Evolutionary conservation across 1,284 basidiomycete species (phyloP).

Genomic region (Apiotrichum sp.): DNA sequence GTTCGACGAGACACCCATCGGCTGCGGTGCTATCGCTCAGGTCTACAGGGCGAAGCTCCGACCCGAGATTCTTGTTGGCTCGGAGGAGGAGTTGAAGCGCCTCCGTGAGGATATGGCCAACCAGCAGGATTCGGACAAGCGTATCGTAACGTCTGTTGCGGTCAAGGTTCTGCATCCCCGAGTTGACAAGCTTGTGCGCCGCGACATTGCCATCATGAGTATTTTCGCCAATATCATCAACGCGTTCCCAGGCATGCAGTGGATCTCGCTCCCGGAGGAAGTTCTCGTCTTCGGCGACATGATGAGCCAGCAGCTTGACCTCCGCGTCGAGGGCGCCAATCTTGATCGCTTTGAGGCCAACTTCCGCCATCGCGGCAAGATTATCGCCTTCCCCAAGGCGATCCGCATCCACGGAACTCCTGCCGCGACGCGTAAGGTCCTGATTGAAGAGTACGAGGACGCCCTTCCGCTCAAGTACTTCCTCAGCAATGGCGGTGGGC

Average conservation of each 20-base stretch:
- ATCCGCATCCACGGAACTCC: constrained; percentile 46
- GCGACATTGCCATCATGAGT: constrained; percentile 80
- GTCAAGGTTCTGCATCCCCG: constrained; percentile 93
- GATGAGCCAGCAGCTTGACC: constrained; percentile 93
- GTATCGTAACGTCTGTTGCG: constrained; percentile 75
- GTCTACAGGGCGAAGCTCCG: constrained; percentile 83
- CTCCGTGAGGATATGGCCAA: constrained; percentile 43
- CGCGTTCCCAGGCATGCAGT: constrained; percentile 84
- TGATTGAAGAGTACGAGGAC: constrained; percentile 91
- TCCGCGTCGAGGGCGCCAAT: constrained; percentile 86
- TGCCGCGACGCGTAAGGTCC: constrained; percentile 56
- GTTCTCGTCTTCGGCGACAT: constrained; percentile 91
- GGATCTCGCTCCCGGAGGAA: constrained; percentile 94
- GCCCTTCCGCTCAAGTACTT: constrained; percentile 87
- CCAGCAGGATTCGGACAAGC: constrained; percentile 15
- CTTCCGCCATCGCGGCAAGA: constrained; percentile 67
- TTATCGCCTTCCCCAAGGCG: constrained; percentile 84
- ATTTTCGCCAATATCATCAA: constrained; percentile 82
- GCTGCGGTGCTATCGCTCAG: constrained; percentile 97
- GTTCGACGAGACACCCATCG: constrained; percentile 81
- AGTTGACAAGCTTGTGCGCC: constrained; percentile 70
- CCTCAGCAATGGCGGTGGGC: constrained; percentile 80
- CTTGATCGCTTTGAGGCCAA: constrained; percentile 78
- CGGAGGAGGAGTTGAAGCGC: constrained; percentile 17
- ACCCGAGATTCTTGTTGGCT: constrained; percentile 66